Evolutionary conservation across 192 early-diverging fungal genomes (phyloP), one percentile per base, ranked within the genome.

Genomic region (Mycoemilia scoparia): DNA sequence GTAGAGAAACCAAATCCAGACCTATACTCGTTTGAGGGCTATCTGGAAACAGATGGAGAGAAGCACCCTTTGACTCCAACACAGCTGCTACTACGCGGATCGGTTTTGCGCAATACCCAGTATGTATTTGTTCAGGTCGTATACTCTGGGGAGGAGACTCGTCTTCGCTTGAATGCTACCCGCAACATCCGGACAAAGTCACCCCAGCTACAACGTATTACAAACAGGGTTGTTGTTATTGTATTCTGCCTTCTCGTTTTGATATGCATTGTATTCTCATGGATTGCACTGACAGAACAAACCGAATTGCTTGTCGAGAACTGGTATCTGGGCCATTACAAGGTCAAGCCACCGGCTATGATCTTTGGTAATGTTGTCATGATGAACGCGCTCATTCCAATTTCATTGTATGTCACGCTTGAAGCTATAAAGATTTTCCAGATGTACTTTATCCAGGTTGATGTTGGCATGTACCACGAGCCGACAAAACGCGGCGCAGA

Each of bases 341-440:
- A 43, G 7, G 42, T 57, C 51, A 39, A 41, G 0, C 38, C 42
- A 7, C 21, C 49, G 1, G 44, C 52, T 25, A 32, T 66, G 33
- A 36, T 51, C 24, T 79, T 85, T 43, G 70, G 71, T 6, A 82
- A 69, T 57, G 63, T 87, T 32, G 73, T 84, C 21, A 66, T 87
- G 34, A 83, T 73, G 63, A 84, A 83, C 40, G 76, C 78, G 16
- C 62, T 87, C 59, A 84, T 89, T 34, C 84, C 84, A 0, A 81
- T 87, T 21, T 87, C 84, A 23, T 69, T 89, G 32, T 86, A 82
- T 30, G 82, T 89, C 32, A 82, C 79, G 24, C 71, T 89, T 59
- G 86, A 87, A 51, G 57, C 84, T 10, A 69, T 82, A 48, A 85
- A 84, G 46, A 48, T 87, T 20, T 62, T 56, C 49, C 60, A 62